phyloP scores from a whole-genome alignment of 805 yeast genomes.

The Candida michaelii region DNA sequence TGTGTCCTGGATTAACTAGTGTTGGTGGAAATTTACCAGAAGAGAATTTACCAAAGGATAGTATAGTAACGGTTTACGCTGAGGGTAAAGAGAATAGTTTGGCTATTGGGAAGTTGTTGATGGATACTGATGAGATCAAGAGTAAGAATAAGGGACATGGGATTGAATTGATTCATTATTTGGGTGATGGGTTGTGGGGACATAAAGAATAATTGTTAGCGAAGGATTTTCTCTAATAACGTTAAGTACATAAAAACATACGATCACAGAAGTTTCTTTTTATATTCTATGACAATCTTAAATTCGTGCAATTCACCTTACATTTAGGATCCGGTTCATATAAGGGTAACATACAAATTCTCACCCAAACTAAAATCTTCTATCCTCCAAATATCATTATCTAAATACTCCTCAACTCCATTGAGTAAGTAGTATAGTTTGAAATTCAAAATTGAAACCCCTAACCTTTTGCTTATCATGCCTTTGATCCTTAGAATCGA shows the following conservation, averaged over 20 bases:
- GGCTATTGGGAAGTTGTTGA: conserved; percentile 83
- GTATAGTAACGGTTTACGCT: conserved; percentile 81
- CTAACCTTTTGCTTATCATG: conserved; percentile 18
- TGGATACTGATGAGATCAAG: conserved; percentile 90
- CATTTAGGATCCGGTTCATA: too few relatives aligned
- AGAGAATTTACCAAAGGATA: conserved; percentile 60
- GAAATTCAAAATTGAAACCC: conserved; percentile 23
- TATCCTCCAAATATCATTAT: conserved; percentile 29
- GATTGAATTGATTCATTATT: conserved; percentile 74
- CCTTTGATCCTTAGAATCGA: conserved; percentile 38
- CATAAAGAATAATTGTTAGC: conserved; percentile 7
- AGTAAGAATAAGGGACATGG: conserved; percentile 84
- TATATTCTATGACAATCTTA: too few relatives aligned
- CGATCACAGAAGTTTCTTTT: too few relatives aligned
- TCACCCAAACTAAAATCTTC: conserved; percentile 16
- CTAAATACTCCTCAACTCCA: conserved; percentile 20
- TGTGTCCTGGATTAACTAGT: conserved; percentile 94
- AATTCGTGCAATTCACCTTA: too few relatives aligned
- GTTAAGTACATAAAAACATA: too few relatives aligned
- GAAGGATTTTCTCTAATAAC: too few relatives aligned
- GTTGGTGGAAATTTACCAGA: conserved; percentile 83
- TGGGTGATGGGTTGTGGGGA: conserved; percentile 89
- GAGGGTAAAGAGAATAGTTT: conserved; percentile 91
- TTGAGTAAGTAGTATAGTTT: conserved; percentile 25
- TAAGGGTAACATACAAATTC: too few relatives aligned